phyloP scores from a whole-genome alignment of 2,329 filamentous ascomycete species.

The Reticulascus tulasneorum region DNA sequence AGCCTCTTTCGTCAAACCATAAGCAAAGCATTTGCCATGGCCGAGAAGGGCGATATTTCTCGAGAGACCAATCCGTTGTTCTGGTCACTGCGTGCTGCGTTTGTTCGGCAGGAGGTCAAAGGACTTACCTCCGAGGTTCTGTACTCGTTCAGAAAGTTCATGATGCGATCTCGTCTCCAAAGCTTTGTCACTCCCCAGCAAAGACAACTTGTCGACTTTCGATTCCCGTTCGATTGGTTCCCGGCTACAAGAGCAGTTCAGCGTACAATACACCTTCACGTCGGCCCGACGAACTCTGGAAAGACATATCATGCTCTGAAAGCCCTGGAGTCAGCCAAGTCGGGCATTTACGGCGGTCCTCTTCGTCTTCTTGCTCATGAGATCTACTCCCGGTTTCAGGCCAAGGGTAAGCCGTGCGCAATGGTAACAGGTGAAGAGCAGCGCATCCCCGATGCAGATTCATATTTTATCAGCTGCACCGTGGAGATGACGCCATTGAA shows the following conservation, averaged over 20 bases:
- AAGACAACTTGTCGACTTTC: conserved; percentile 68
- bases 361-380: conserved; percentile 87
- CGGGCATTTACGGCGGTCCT: conserved; percentile 86
- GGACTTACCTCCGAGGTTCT: conserved; percentile 57
- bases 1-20: conserved; percentile 42
- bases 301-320: conserved; percentile 95
- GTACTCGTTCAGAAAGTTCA: conserved; percentile 64
- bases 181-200: conserved; percentile 55
- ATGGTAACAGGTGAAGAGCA: conserved; percentile 91
- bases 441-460: conserved; percentile 57
- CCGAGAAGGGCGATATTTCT: conserved; percentile 31
- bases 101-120: conserved; percentile 45
- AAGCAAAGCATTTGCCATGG: conserved; percentile 40
- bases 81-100: conserved; percentile 56
- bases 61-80: conserved; percentile 50
- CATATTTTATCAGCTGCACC: conserved; percentile 75
- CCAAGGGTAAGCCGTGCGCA: conserved; percentile 71
- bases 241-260: conserved; percentile 76
- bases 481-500: conserved; percentile 78
- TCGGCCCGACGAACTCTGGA: conserved; percentile 95
- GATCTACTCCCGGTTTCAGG: conserved; percentile 81
- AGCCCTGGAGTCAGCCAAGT: conserved; percentile 69
- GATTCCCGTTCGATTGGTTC: conserved; percentile 92
- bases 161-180: conserved; percentile 55
- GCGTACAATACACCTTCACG: conserved; percentile 83